Base-by-base conservation (phyloP, 1,284 basidiomycete genomes). In the Trichosporon coremiiforme region DNA sequence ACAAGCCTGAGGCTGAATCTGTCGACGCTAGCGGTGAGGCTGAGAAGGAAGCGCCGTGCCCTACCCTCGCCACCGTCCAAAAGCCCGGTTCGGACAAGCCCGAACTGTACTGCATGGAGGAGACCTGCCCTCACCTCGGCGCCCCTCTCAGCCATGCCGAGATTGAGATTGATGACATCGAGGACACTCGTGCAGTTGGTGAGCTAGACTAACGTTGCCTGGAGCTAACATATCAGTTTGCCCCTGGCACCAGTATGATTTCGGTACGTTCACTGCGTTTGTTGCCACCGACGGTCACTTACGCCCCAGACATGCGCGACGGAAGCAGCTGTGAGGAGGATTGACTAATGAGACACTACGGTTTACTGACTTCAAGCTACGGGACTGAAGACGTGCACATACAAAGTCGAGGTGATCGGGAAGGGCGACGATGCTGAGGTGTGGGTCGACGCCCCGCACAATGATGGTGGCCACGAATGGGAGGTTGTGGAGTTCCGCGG, bases 31-130 rank as follows among this genome's bases (percentile, higher is more conserved):
- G 7, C 33, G 9, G 29, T 13, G 20, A 35, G 12, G 20, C 22
- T 15, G 38, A 45, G 9, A 41, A 41, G 63, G 63, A 41, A 4
- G 57, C 29, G 13, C 22, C 63, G 17, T 64, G 63, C 4, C 85
- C 89, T 2, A 72, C 81, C 20, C n/a, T 55, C 50, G 20, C 65
- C 10, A 55, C 8, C 65, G 47, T 20, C 31, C 36, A 15, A 12
- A 31, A 35, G 8, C 7, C 22, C n/a, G 25, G 20, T 9, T 35
- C 63, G 64, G 36, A 75, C 33, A 76, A 84, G 64, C 84, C 84
- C 7, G 89, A 91, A 77, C 85, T 92, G 9, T 94, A 93, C 78
- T 90, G 89, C 60, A 94, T 95, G 92, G 92, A 94, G 80, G 89
- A 91, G 8, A 88, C 87, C 10, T 94, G 93, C 78, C 92, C 92